Percentiles rank a stretch among this genome's conserved stretches.
Conservation (phyloP, 345 rosid species). For the Tarenaya hassleriana region DNA sequence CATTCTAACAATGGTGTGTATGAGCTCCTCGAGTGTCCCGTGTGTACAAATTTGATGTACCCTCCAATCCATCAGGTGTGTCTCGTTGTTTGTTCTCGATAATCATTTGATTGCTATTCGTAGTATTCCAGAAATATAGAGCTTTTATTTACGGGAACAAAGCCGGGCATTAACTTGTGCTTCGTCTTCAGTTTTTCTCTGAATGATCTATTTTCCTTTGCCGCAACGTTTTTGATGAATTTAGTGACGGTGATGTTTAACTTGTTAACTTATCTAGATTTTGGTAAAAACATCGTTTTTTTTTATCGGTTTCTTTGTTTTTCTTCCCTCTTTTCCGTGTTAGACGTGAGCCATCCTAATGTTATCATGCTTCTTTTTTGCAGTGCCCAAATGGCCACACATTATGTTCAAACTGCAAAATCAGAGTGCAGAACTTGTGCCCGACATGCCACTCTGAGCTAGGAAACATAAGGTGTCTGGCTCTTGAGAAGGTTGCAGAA, state of each 20-base stretch:
- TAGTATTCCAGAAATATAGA: background rate
- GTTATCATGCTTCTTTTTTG: constrained; percentile 14
- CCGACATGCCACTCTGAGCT: constrained; percentile 85
- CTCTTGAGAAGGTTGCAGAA: constrained; percentile 77
- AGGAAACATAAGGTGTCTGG: constrained; percentile 87
- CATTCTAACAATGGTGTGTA: constrained; percentile 56
- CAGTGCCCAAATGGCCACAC: constrained; percentile 94
- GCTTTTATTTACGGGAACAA: too few species aligned
- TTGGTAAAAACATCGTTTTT: too few species aligned
- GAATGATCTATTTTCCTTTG: too few species aligned
- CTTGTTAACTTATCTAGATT: too few species aligned
- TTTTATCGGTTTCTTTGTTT: too few species aligned
- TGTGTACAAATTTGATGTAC: constrained; percentile 70
- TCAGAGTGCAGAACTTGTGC: constrained; percentile 62
- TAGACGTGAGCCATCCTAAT: background rate
- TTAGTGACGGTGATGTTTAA: too few species aligned
- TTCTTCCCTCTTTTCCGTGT: background rate
- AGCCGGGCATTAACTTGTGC: too few species aligned
- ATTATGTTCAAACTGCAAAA: constrained; percentile 68
- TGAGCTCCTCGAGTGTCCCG: constrained; percentile 76
- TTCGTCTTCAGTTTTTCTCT: too few species aligned
- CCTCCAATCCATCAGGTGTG: constrained; percentile 87
- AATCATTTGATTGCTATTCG: background rate
- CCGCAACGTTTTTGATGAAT: background rate
- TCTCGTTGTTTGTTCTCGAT: constrained; percentile 6